Evolutionary conservation across 129 eudicot genomes (phyloP), one percentile per base, ranked within the genome.

Genomic region (Helianthus tuberosus): DNA sequence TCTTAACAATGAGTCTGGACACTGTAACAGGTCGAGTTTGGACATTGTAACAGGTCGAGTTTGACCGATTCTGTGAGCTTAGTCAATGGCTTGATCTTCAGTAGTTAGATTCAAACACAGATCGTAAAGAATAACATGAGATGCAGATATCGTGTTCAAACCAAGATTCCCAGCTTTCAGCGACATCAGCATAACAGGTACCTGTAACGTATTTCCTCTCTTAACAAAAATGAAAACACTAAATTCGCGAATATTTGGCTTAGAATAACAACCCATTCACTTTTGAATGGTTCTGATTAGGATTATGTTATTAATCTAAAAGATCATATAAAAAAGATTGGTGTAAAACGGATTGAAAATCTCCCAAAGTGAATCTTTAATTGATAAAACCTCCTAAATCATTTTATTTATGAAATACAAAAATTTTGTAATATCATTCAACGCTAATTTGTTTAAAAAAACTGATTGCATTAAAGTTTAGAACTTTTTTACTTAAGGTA

Each of bases 91-190:
- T 73, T 93, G 98, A 81, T 93, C 98, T 83, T 93, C 98, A 60
- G 98, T 93, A 17, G 98, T 81, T 69, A 96, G 98, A 77, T 93
- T 90, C 98, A 97, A 93, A 96, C 98, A 93, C 75, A 93, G 96
- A 85, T 93, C 98, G 72, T 90, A 75, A 67, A 93, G 98, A 75
- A 93, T 88, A 61, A 93, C 98, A 60, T 87, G 96, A 77, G 88
- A 88, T 48, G 98, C 98, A 23, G 96, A 96, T 52, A 93, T 96
- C 98, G 88, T 90, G 69, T 90, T 93, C 55, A 93, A 84, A 49
- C 96, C 98, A 63, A 90, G 91, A 68, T 93, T 93, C 48, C 96
- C 98, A 7, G 98, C 98, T 85, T 93, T 90, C 67, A 88, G 60
- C 11, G 98, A 93, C 98, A 93, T 93, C 80, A 93, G 71, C 96